Base-by-base conservation (phyloP, 345 rosid genomes). In the Ricinus communis region DNA sequence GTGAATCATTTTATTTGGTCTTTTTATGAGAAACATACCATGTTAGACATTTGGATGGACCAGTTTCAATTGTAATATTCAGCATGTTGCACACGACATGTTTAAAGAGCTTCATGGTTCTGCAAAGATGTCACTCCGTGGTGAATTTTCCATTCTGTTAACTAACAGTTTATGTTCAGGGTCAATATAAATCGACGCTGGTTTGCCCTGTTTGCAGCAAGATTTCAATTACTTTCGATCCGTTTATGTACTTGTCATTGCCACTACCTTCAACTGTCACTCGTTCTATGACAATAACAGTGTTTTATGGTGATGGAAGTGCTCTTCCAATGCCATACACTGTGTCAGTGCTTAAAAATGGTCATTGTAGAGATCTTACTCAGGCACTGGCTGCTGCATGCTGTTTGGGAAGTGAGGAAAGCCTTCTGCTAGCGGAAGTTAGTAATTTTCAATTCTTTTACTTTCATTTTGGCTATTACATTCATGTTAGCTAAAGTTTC, bases 121-220 rank as follows among this genome's bases (percentile, higher is more conserved):
- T 5, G 24, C 13, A 7, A 57, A 30, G 22, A 11, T 27, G 27
- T 15, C 28, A 16, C 5, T 43, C 8, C 8, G 18, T 51, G 62
- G 19, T 65, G 27, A 18, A 71, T 25, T 55, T 9, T 72, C 3
- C 21, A 28, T 46, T 31, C 31, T 47, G 19, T 22, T 54, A 50
- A 52, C 65, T 76, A 47, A 71, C 73, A 19, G 41, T 73, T 46
- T 43, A 68, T 79, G 66, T 69, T 73, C 93, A 94, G 98, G 97
- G 98, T 61, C 98, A 94, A 84, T 94, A 94, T 72, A 94, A 91
- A 81, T 94, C 98, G 12, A 94, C 98, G 14, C 78, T 94, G 64
- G 97, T 87, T 61, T 94, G 98, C 75, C 97, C 97, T 71, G 80
- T 69, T 70, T 94, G 98, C 80, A 77, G 86, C 74, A 90, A 94